Evolutionary conservation across 2,329 filamentous ascomycete species (phyloP).

Genomic region (Diaporthe eres): DNA sequence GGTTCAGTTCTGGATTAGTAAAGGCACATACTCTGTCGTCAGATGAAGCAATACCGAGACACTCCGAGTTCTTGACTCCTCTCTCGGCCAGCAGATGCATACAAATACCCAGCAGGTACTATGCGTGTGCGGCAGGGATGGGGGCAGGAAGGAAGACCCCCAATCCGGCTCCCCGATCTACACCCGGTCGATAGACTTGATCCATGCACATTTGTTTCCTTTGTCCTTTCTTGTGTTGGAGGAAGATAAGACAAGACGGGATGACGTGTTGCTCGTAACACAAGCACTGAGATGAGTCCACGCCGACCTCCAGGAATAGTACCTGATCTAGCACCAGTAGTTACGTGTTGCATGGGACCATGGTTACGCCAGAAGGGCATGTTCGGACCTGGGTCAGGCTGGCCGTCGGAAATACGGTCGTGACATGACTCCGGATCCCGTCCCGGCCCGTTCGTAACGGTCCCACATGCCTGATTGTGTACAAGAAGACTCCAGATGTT

Average conservation of each 20-base stretch:
- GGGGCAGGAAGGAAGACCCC: neutral
- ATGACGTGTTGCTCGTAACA: conserved; percentile 29
- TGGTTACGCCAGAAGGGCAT: neutral
- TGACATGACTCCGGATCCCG: conserved; percentile 20
- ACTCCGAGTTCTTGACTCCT: conserved; percentile 24
- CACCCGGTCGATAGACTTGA: neutral
- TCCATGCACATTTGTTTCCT: neutral
- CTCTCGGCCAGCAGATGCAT: neutral
- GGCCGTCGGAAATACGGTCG: conserved; percentile 14
- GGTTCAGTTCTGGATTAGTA: conserved; percentile 37
- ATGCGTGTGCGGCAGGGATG: neutral
- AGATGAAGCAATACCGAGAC: conserved; percentile 25
- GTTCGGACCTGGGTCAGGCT: neutral
- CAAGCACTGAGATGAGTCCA: neutral
- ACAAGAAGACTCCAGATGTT: too few relatives aligned
- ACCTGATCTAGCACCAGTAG: neutral
- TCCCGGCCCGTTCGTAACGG: conserved; percentile 10
- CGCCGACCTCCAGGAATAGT: neutral
- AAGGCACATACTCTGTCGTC: conserved; percentile 34
- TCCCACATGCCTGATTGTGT: neutral
- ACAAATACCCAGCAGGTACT: neutral
- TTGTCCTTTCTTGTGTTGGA: neutral
- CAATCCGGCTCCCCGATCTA: neutral
- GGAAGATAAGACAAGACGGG: conserved; percentile 11
- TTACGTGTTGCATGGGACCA: neutral